Evolutionary conservation across 345 rosid species (phyloP).

Genomic region (Anacardium occidentale): DNA sequence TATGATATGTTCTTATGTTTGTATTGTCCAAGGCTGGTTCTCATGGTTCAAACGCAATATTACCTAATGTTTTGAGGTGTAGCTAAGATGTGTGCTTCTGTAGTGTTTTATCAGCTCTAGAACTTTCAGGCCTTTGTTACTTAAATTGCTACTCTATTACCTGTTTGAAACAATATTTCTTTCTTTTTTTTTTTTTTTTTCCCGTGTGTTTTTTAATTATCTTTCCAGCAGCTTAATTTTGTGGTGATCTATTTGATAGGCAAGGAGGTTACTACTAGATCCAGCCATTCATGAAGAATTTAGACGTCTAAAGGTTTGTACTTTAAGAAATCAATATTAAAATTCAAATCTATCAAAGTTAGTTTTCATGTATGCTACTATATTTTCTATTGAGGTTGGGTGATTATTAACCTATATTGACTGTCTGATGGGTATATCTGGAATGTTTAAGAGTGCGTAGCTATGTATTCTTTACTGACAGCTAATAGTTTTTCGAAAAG

Average conservation of each 20-base stretch:
- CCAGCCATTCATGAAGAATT: slow-evolving; percentile 98
- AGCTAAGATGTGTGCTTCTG: not conserved
- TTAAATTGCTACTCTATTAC: not conserved
- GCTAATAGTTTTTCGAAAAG: no score
- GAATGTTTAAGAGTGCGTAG: not conserved
- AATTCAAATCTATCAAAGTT: not conserved
- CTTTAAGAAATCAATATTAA: slow-evolving; percentile 15
- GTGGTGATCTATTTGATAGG: slow-evolving; percentile 44
- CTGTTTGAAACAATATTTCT: no score
- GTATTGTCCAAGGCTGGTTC: not conserved
- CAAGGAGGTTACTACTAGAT: slow-evolving; percentile 88
- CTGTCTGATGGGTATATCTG: not conserved
- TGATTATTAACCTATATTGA: not conserved
- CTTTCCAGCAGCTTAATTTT: not conserved
- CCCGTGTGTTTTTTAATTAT: not conserved
- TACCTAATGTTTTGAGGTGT: not conserved
- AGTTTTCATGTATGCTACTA: slow-evolving; percentile 5
- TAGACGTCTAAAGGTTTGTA: slow-evolving; percentile 76
- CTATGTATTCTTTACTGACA: not conserved
- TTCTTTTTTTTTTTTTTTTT: no score
- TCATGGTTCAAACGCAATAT: not conserved
- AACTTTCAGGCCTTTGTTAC: not conserved
- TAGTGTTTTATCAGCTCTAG: not conserved
- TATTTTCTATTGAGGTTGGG: not conserved
- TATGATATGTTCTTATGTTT: not conserved